Evolutionary conservation across 108 stramenopile species (phyloP), one percentile per base, ranked within the genome.

Genomic region (Nitzschia inconspicua): DNA sequence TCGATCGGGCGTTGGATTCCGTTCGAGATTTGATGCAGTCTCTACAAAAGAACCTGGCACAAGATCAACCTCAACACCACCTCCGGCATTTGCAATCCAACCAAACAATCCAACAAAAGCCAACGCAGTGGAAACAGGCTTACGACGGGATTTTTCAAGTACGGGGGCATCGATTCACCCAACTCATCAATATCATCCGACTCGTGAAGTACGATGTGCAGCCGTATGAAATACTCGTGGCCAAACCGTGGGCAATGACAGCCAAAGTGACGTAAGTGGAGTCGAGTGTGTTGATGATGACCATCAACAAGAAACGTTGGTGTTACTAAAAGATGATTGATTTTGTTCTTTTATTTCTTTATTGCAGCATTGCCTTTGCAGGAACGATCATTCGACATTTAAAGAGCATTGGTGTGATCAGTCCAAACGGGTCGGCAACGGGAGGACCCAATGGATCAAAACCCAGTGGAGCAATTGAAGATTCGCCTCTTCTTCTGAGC

Each of bases 71-170:
- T n/a, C n/a, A n/a, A n/a, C n/a, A n/a, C n/a, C n/a, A n/a, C n/a
- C n/a, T n/a, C n/a, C n/a, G n/a, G n/a, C n/a, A n/a, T n/a, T n/a
- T n/a, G n/a, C n/a, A n/a, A n/a, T n/a, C n/a, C n/a, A n/a, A n/a
- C n/a, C n/a, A n/a, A n/a, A n/a, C n/a, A n/a, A n/a, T n/a, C n/a
- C n/a, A n/a, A n/a, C n/a, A n/a, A n/a, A n/a, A n/a, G n/a, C 61
- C 66, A 0, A 53, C 60, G 7, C 13, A 23, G 31, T 80, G 79
- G 79, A 68, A 62, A 41, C 66, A 58, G 29, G 66, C 72, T 30
- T 80, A 76, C 48, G 79, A 80, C 46, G 79, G 79, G 3, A 26
- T 80, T 2, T 68, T 80, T 30, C 70, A 80, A 42, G n/a, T 64
- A 3, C 48, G 79, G 49, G 70, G 70, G 10, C 41, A 60, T 14